These are phyloP conservation scores for Serendipita sp. DNA, from an alignment of 768 basidiomycete genomes.

Conservation along the genomic window DNA sequence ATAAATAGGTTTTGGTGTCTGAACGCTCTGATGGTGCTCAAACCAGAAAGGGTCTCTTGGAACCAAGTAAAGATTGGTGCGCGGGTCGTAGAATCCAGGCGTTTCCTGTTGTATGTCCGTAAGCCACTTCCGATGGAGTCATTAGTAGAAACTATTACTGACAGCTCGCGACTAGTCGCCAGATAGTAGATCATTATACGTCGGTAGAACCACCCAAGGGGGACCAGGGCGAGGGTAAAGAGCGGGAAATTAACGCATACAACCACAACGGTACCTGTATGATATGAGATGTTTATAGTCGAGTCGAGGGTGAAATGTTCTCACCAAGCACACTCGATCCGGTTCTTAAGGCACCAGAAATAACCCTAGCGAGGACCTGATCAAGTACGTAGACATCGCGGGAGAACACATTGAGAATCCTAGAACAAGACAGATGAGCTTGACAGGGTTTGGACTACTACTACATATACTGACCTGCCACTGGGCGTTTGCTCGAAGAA, in stretches of 20 bases:
- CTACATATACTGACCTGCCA: slow-evolving; percentile 37
- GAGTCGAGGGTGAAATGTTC: slow-evolving; percentile 22
- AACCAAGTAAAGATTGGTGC: slow-evolving; percentile 67
- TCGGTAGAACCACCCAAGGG: slow-evolving; percentile 64
- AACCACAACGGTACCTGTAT: slow-evolving; percentile 30
- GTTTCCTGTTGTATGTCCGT: slow-evolving; percentile 35
- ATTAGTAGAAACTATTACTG: slow-evolving; percentile 14
- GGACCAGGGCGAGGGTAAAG: slow-evolving; percentile 59
- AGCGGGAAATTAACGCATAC: slow-evolving; percentile 70
- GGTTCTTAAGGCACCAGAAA: slow-evolving; percentile 55
- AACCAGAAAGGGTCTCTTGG: slow-evolving; percentile 25
- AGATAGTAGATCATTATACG: slow-evolving; percentile 40
- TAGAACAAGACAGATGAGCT: slow-evolving; percentile 14
- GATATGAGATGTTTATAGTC: slow-evolving; percentile 25
- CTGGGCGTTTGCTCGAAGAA: slow-evolving; percentile 86
- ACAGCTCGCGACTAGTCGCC: slow-evolving; percentile 21
- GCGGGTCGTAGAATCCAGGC: slow-evolving; percentile 72
- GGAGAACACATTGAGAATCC: slow-evolving; percentile 81
- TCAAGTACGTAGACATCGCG: slow-evolving; percentile 77
- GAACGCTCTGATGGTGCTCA: slow-evolving; percentile 74
- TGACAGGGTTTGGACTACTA: neutral
- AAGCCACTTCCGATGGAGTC: neutral
- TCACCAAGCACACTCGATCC: slow-evolving; percentile 24
- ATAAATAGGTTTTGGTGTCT: slow-evolving; percentile 51
- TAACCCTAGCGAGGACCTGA: slow-evolving; percentile 60